Conservation (phyloP, 2,329 filamentous ascomycete species). For the Colletotrichum sp. region DNA sequence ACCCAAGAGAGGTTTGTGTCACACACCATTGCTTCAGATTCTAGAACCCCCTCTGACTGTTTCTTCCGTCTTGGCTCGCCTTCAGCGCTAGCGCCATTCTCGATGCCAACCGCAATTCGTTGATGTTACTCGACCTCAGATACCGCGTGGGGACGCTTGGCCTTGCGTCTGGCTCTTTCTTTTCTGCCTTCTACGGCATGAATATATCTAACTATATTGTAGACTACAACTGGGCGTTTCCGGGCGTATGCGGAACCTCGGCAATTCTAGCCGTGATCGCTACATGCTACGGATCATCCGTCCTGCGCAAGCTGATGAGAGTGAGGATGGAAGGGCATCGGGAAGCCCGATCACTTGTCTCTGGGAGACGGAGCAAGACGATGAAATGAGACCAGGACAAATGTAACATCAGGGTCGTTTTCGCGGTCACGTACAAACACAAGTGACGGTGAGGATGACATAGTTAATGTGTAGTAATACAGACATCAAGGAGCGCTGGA, state of each 20-base stretch:
- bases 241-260: slow-evolving; percentile 72
- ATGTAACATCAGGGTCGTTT: background rate
- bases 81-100: slow-evolving; percentile 89
- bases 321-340: slow-evolving; percentile 70
- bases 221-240: slow-evolving; percentile 86
- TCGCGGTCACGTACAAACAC: background rate
- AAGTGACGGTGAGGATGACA: background rate
- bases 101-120: slow-evolving; percentile 94
- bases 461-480: background rate
- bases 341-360: background rate
- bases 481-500: background rate
- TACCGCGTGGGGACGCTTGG: slow-evolving; percentile 95
- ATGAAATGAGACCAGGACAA: background rate
- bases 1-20: slow-evolving; percentile 90
- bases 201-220: slow-evolving; percentile 99
- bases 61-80: slow-evolving; percentile 25
- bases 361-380: background rate
- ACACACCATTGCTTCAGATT: background rate
- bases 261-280: slow-evolving; percentile 76
- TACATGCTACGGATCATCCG: slow-evolving; percentile 81
- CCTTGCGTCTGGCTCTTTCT: slow-evolving; percentile 88
- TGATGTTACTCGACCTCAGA: slow-evolving; percentile 98
- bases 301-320: slow-evolving; percentile 83
- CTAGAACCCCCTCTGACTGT: background rate
- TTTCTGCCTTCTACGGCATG: slow-evolving; percentile 98